These are phyloP conservation scores for Dactylellina drechsleri DNA, from an alignment of 2,329 filamentous ascomycete species.

Conservation along the genomic window DNA sequence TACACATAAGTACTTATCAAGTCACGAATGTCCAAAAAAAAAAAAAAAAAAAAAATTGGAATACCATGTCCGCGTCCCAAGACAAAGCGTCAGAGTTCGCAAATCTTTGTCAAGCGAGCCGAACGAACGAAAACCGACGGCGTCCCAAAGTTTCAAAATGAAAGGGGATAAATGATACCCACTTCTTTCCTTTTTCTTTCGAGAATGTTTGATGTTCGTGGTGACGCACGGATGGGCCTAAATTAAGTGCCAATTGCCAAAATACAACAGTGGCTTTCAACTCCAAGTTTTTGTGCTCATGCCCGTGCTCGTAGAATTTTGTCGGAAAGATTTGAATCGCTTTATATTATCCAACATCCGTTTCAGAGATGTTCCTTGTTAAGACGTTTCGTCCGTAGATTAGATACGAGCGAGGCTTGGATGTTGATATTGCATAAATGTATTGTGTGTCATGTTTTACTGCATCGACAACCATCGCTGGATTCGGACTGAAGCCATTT, in stretches of 20 bases:
- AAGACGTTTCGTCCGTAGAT: no score
- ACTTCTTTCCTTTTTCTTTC: no score
- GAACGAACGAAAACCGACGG: not conserved
- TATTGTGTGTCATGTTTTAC: no score
- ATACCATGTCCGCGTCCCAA: no score
- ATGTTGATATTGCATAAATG: no score
- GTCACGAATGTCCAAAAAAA: slow-evolving; percentile 18
- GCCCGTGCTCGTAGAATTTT: not conserved
- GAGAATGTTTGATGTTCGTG: slow-evolving; percentile 7
- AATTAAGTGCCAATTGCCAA: slow-evolving; percentile 48
- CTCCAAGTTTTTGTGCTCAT: no score
- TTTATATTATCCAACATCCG: slow-evolving; percentile 37
- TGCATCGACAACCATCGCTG: no score
- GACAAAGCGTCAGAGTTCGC: slow-evolving; percentile 8
- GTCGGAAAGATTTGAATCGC: slow-evolving; percentile 13
- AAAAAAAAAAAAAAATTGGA: slow-evolving; percentile 5
- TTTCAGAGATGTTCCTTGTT: slow-evolving; percentile 29
- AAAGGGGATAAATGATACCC: not conserved
- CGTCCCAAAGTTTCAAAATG: slow-evolving; percentile 11
- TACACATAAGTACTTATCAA: no score
- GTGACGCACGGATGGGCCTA: slow-evolving; percentile 26
- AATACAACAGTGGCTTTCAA: slow-evolving; percentile 24
- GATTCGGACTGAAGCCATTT: no score
- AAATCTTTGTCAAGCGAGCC: slow-evolving; percentile 50
- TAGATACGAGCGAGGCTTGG: no score